A percentile compares a stretch with the other conserved stretches of the same genome.
These are phyloP conservation scores for Podaxis pistillaris DNA, from an alignment of 768 basidiomycete species.

Conservation along the genomic window DNA sequence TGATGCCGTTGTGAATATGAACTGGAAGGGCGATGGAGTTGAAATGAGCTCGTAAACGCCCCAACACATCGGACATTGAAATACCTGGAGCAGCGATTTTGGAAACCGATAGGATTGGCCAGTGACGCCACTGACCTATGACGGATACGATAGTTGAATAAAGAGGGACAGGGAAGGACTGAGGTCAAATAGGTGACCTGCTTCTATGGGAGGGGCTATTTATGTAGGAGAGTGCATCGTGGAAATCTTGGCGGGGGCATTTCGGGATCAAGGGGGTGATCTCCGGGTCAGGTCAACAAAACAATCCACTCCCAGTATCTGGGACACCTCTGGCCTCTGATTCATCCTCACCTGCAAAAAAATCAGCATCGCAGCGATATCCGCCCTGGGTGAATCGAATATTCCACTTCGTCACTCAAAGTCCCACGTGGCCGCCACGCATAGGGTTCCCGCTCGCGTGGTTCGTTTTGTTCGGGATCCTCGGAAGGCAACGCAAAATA, in stretches of 20 bases:
- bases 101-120: slow-evolving; percentile 3
- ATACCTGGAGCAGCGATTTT: slow-evolving; percentile 9
- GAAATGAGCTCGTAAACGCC: background rate
- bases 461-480: slow-evolving; percentile 17
- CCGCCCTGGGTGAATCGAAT: slow-evolving; percentile 4
- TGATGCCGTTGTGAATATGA: slow-evolving; percentile 4
- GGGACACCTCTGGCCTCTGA: background rate
- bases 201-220: slow-evolving; percentile 27
- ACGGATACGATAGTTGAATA: slow-evolving; percentile 20
- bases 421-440: slow-evolving; percentile 40
- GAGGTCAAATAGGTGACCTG: slow-evolving; percentile 11
- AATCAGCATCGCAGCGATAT: background rate
- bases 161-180: slow-evolving; percentile 20
- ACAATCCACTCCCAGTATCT: slow-evolving; percentile 11
- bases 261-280: slow-evolving; percentile 38
- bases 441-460: slow-evolving; percentile 20
- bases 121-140: slow-evolving; percentile 14
- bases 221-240: slow-evolving; percentile 34
- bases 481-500: slow-evolving; percentile 22
- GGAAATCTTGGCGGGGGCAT: slow-evolving; percentile 37
- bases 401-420: slow-evolving; percentile 2
- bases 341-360: slow-evolving; percentile 8
- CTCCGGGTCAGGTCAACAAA: slow-evolving; percentile 29
- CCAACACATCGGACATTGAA: slow-evolving; percentile 5
- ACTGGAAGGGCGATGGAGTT: slow-evolving; percentile 8